Base-by-base conservation (phyloP, 768 basidiomycete genomes). In the Mycena venus region DNA sequence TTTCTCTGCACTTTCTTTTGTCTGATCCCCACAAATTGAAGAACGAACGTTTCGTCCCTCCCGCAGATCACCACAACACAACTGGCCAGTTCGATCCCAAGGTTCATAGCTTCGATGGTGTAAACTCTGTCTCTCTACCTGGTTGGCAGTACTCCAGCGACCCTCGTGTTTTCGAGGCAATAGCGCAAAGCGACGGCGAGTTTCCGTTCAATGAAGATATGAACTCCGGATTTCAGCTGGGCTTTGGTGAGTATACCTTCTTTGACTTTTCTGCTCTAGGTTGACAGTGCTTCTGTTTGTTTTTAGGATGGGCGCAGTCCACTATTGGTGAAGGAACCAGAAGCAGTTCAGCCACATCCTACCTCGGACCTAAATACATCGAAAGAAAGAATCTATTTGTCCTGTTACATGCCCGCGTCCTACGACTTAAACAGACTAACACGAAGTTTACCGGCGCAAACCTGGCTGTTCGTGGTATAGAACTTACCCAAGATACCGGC, bases 131-230 rank as follows among this genome's bases (percentile, higher is more conserved):
- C 68, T 38, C 36, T 38, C 36, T 38, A 7, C 14, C 36, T 38
- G 36, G 36, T 14, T 38, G 36, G 36, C 36, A 38, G 14, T 38
- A 38, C 36, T 38, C 36, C 36, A 38, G 36, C 36, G 36, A 38
- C 36, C 36, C 36, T 14, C 36, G 36, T 38, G 47, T 25, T 23
- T 49, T 49, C n/a, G 47, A 49, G 47, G 17, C 47, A 49, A 49
- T 23, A 11, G 47, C 47, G 47, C 17, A 23, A 49, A 15, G n/a
- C 47, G 25, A 49, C n/a, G 47, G 17, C 6, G n/a, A 79, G 49
- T 89, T 85, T 69, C 80, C 83, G 0, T 88, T 80, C 77, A 85
- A 85, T 44, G 11, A 75, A 10, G 84, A 86, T 71, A 74, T 82
- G 61, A 84, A 87, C 42, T 81, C 80, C 4, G 85, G 87, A 10